Base-by-base conservation (phyloP, 1,284 basidiomycete genomes). In the Trametes sp. region DNA sequence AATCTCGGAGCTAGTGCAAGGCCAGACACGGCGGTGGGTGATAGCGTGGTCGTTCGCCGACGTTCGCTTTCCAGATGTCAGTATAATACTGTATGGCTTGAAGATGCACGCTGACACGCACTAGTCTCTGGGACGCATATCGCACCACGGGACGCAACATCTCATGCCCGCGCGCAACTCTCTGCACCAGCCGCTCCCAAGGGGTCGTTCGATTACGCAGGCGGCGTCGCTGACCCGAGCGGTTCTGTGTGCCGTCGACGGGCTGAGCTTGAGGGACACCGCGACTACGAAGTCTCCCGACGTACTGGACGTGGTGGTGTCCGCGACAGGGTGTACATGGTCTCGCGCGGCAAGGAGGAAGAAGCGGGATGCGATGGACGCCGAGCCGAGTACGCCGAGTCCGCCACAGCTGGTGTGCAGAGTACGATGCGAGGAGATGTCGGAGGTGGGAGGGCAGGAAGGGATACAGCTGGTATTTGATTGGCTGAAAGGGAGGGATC, bases 21-120 rank as follows among this genome's bases (percentile, higher is more conserved):
- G 95, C 0, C 86, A 89, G 64, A 98, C 96, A 0, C 84, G 89
- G 11, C 85, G 96, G 23, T 98, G 96, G 95, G 92, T 90, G 0
- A 76, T 98, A 0, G 92, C 84, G 0, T 98, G 96, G 96, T 94
- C 92, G 0, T 89, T 90, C 63, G 79, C 76, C 1, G 79, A 84
- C 23, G 72, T 75, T 10, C 85, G 87, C 10, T 77, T 97, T 29
- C 88, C 92, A 1, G 93, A 96, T 65, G 95, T 95, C 72, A 55
- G 91, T 80, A 24, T 28, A 35, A n/a, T n/a, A n/a, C n/a, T 38
- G 50, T 26, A 38, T 26, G 42, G 26, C 41, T 48, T 29, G 11
- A 41, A 31, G 8, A 63, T n/a, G 28, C 35, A 46, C 35, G 52
- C 65, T 29, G 44, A 57, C 14, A 60, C 60, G 19, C 66, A 31